Evolutionary conservation across 2,329 filamentous ascomycete species (phyloP), one percentile per base, ranked within the genome.

Genomic region (Neonectria ditissima): DNA sequence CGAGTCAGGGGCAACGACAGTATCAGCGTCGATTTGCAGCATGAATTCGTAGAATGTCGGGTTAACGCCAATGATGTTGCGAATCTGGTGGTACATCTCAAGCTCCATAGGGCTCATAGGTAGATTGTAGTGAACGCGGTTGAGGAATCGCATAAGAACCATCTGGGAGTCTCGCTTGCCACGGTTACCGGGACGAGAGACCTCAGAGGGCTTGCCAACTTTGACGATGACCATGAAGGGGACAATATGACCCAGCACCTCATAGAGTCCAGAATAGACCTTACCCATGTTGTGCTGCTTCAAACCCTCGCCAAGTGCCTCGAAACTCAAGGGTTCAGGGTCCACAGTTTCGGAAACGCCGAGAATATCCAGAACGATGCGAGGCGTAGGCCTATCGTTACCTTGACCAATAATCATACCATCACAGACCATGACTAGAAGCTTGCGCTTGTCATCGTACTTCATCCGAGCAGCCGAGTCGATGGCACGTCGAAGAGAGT

Each of bases 241-340:
- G 48, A 99, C 96, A 70, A 99, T 98, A 77, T 99, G 95, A 67
- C 96, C 96, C 76, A 97, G 93, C 7, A 97, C 94, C 80, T 99
- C 96, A 78, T 99, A 99, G 5, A 99, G 85, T 75, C 96, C 96
- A 20, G 96, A 97, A 81, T 99, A 99, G 69, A 97, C 89, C 81
- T 99, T 99, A 79, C 92, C 96, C 95, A 98, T 98, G 80, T 99
- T 99, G 84, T 98, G 96, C 79, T 98, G 96, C 82, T 97, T 97
- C 81, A 92, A 88, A 77, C 96, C 96, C 80, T 98, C 95, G 63
- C 96, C 96, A 37, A 99, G 87, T 76, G 93, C 95, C 78, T 99
- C 95, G 73, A 99, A 99, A 84, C 94, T 97, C 62, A 99, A 85
- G 3, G 96, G 93, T 77, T 98, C 95, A 0, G 97, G 96, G 75